Evolutionary conservation across 305 asterid species (phyloP).

Genomic region (Fraxinus greggii): DNA sequence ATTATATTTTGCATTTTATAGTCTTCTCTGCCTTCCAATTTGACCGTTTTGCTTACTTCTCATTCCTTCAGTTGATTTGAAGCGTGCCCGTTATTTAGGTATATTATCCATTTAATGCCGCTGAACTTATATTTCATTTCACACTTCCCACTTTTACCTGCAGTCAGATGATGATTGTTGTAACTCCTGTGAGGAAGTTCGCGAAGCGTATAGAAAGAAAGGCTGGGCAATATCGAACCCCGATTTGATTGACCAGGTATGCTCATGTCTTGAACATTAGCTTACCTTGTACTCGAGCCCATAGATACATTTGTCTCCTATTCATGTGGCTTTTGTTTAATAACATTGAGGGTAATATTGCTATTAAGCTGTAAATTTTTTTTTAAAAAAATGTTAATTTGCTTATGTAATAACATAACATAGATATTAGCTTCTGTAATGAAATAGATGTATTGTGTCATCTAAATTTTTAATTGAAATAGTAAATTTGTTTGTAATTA

Average conservation of each 20-base stretch:
- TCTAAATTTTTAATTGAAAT: not conserved
- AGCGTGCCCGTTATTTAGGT: not conserved
- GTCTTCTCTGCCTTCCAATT: not conserved
- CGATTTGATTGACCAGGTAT: slow-evolving; percentile 80
- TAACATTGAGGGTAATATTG: not conserved
- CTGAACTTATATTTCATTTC: slow-evolving; percentile 15
- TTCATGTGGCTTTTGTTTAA: not conserved
- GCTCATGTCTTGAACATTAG: slow-evolving; percentile 16
- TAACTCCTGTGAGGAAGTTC: slow-evolving; percentile 95
- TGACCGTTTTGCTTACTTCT: not conserved
- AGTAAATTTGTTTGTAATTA: not conserved
- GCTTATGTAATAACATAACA: not conserved
- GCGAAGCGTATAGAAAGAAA: slow-evolving; percentile 91
- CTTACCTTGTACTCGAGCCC: slow-evolving; percentile 12
- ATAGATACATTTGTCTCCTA: not conserved
- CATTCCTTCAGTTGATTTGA: not conserved
- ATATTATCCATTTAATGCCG: slow-evolving; percentile 14
- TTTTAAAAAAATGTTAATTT: not conserved
- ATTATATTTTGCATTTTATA: not conserved
- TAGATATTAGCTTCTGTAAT: not conserved
- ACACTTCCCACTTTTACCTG: slow-evolving; percentile 25
- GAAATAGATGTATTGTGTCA: not conserved
- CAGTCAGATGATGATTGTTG: slow-evolving; percentile 92
- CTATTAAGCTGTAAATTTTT: not conserved
- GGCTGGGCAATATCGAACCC: slow-evolving; percentile 92